These are phyloP conservation scores for Arxiozyma heterogenica DNA, from an alignment of 1,139 yeast species.

Conservation along the genomic window DNA sequence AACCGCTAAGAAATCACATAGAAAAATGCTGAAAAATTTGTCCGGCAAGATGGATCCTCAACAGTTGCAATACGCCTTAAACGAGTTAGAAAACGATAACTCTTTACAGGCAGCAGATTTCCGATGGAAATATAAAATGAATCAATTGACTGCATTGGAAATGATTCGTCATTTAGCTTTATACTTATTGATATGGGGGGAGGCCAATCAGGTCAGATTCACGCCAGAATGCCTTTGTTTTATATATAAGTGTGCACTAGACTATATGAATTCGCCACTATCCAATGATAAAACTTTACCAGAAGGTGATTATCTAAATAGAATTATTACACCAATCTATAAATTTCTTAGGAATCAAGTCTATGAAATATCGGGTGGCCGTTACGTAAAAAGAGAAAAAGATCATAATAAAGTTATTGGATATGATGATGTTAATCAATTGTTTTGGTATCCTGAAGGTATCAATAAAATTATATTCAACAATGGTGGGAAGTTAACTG, in stretches of 20 bases:
- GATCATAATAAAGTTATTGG: constrained; percentile 94
- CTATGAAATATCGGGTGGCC: constrained; percentile 87
- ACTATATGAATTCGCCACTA: constrained; percentile 76
- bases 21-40: constrained; percentile 46
- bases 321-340: constrained; percentile 88
- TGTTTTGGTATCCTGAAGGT: constrained; percentile 99
- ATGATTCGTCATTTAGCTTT: constrained; percentile 85
- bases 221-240: constrained; percentile 89
- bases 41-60: background rate
- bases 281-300: constrained; percentile 86
- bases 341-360: constrained; percentile 89
- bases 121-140: constrained; percentile 79
- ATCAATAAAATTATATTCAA: constrained; percentile 82
- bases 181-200: constrained; percentile 94
- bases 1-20: constrained; percentile 48
- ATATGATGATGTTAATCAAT: constrained; percentile 96
- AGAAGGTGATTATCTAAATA: constrained; percentile 90
- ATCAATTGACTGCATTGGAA: constrained; percentile 57
- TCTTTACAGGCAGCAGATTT: constrained; percentile 71
- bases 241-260: constrained; percentile 87
- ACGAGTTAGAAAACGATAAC: constrained; percentile 82
- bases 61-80: constrained; percentile 32
- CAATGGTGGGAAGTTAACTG: constrained; percentile 91
- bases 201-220: constrained; percentile 94
- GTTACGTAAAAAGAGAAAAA: constrained; percentile 92